These are phyloP conservation scores for Tephrocybe sp. DNA, from an alignment of 768 basidiomycete genomes.

Conservation along the genomic window DNA sequence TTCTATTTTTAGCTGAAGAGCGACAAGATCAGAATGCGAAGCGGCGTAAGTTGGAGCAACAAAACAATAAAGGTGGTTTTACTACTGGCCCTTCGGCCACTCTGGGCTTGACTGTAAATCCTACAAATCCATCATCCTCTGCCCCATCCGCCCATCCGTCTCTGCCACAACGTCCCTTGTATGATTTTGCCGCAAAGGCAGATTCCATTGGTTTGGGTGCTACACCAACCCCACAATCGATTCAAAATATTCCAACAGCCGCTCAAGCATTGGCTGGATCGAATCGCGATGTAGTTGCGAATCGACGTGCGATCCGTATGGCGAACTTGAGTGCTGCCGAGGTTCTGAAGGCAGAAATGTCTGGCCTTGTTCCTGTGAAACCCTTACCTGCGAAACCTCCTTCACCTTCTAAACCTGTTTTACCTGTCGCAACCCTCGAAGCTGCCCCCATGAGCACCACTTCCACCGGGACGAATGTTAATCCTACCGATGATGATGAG, in stretches of 20 bases:
- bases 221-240: conserved; percentile 54
- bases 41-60: conserved; percentile 69
- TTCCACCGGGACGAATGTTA: conserved; percentile 1
- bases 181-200: conserved; percentile 72
- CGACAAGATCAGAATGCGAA: conserved; percentile 91
- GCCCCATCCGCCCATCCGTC: conserved; percentile 48
- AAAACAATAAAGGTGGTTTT: conserved; percentile 37
- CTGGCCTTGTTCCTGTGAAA: conserved; percentile 51
- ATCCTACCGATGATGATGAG: conserved; percentile 20
- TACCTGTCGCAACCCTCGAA: conserved; percentile 26
- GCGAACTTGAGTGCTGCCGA: conserved; percentile 98
- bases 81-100: conserved; percentile 45
- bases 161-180: conserved; percentile 60
- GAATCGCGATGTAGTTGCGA: conserved; percentile 89
- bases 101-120: conserved; percentile 45
- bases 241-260: conserved; percentile 55
- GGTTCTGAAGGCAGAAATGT: conserved; percentile 85
- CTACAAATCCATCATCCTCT: conserved; percentile 37
- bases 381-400: conserved; percentile 37
- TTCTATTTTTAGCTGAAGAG: conserved; percentile 71
- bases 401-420: conserved; percentile 22
- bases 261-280: conserved; percentile 76
- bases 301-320: conserved; percentile 86
- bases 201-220: conserved; percentile 78
- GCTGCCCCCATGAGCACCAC: conserved; percentile 29